phyloP scores from a whole-genome alignment of 768 basidiomycete species.

The Leccinellum luteum region DNA sequence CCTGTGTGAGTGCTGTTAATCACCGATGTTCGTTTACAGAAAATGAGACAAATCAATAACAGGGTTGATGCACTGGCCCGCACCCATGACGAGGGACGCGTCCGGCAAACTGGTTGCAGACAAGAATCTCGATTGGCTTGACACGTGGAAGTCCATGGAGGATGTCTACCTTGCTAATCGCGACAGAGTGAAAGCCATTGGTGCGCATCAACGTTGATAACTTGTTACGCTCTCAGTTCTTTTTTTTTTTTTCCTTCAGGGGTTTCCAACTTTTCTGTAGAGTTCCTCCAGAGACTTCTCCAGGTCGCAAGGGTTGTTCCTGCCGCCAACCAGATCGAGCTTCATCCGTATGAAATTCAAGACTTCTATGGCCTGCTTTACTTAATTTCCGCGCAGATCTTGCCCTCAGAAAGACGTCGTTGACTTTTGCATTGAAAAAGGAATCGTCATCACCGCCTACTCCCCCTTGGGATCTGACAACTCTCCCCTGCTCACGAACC shows the following conservation, averaged over 20 bases:
- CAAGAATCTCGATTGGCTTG: conserved; percentile 57
- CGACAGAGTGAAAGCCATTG: conserved; percentile 77
- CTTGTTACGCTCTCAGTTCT: background rate
- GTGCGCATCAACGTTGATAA: conserved; percentile 22
- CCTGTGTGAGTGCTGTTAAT: conserved; percentile 48
- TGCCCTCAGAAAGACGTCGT: conserved; percentile 34
- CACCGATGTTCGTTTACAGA: background rate
- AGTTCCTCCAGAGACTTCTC: conserved; percentile 61
- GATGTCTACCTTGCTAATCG: conserved; percentile 58
- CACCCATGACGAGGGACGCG: conserved; percentile 58
- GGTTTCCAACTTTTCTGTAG: conserved; percentile 70
- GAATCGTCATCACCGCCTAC: conserved; percentile 76
- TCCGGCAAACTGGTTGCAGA: conserved; percentile 41
- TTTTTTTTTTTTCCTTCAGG: conserved; percentile 31
- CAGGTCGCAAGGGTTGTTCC: conserved; percentile 55
- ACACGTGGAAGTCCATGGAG: conserved; percentile 82
- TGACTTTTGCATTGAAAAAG: conserved; percentile 56
- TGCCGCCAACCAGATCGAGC: conserved; percentile 78
- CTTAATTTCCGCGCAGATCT: background rate
- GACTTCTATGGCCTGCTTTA: conserved; percentile 4
- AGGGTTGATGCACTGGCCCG: conserved; percentile 86
- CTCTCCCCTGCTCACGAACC: conserved; percentile 68
- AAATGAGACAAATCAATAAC: background rate
- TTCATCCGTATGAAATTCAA: conserved; percentile 52
- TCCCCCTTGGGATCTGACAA: conserved; percentile 74